Evolutionary conservation across 306 rosid species (phyloP), one percentile per base, ranked within the genome.

Genomic region (Castanea sativa): DNA sequence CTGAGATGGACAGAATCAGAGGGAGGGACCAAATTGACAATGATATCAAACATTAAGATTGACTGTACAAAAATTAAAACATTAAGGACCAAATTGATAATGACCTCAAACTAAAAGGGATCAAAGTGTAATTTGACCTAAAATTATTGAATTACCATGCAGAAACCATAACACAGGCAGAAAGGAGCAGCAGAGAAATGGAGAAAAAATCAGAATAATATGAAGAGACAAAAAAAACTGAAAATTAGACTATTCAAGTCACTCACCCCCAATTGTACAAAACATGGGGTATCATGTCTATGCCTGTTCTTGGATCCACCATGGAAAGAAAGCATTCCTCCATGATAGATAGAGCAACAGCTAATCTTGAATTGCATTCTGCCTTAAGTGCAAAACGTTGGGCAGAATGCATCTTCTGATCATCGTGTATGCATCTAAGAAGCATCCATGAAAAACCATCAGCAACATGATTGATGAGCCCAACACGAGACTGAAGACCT

Each of bases 301-400:
- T 95, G 85, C 99, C 99, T 27, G 99, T 95, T 90, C 98, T 86
- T 56, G 92, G 94, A 89, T 95, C 99, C 60, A 92, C 88, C 99
- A 95, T 92, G 3, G 99, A 91, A 80, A 95, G 78, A 83, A 95
- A 95, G 68, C 99, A 92, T 84, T 95, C 99, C 88, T 91, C 98
- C 99, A 95, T 91, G 73, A 95, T 91, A 65, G 99, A 86, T 79
- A 95, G 97, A 81, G 99, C 97, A 82, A 95, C 96, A 63, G 97
- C 92, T 85, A 95, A 79, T 83, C 90, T 95, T 57, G 96, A 89
- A 79, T 92, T 95, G 93, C 98, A 95, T 73, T 92, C 88, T 10
- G 99, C 99, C 88, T 92, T 95, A 80, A 91, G 87, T 58, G 97
- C 96, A 86, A 95, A 79, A 83, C 99, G 87, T 73, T 90, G 96